phyloP scores from a whole-genome alignment of 257 asterid genomes.

The Solanum acaule region DNA sequence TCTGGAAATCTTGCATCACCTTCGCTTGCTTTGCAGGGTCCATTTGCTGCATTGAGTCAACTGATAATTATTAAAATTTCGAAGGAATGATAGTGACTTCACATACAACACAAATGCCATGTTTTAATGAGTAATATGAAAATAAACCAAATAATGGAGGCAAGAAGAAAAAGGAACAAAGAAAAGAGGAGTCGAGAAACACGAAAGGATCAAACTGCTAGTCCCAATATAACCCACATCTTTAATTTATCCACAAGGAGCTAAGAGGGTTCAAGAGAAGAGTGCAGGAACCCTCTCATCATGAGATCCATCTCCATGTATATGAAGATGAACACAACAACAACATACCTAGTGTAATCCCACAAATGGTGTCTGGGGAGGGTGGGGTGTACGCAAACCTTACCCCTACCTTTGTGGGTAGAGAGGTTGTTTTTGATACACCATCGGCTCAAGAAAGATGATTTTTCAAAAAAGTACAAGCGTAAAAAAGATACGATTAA shows the following conservation, averaged over 20 bases:
- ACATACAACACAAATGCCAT: background rate
- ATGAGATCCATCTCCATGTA: background rate
- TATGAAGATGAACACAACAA: background rate
- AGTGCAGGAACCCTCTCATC: background rate
- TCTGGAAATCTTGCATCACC: slow-evolving; percentile 79
- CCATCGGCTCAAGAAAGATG: background rate
- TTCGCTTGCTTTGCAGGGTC: slow-evolving; percentile 77
- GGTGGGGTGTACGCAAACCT: background rate
- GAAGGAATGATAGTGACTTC: background rate
- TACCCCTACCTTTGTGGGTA: background rate
- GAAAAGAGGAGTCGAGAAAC: background rate
- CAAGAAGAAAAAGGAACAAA: background rate
- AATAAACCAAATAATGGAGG: background rate
- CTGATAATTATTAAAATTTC: background rate
- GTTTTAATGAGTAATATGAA: background rate
- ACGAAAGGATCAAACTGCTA: background rate
- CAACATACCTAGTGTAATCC: background rate
- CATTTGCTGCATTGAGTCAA: slow-evolving; percentile 67
- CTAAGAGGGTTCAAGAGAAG: background rate
- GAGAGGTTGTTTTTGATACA: background rate
- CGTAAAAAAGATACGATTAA: background rate
- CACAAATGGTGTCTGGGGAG: background rate
- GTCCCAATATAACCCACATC: background rate
- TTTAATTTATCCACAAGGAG: background rate
- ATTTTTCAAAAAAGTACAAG: no score